Conservation (phyloP, 2,329 filamentous ascomycete species). For the Colletotrichum filicis region DNA sequence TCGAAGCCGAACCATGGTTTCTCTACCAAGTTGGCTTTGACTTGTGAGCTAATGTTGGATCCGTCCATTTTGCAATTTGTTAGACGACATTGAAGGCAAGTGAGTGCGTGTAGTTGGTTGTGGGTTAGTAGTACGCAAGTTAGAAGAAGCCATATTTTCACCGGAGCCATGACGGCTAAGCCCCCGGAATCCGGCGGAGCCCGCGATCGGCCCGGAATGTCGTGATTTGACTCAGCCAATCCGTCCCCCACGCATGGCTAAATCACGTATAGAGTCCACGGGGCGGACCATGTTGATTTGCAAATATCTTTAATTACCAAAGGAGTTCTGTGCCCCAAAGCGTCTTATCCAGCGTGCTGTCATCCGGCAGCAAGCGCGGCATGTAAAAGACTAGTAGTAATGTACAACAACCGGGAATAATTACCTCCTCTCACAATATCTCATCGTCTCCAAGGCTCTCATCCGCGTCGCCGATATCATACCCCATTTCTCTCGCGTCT, state of each 20-base stretch:
- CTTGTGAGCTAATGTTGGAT: background rate
- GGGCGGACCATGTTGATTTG: background rate
- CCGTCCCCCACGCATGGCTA: background rate
- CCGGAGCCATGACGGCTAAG: background rate
- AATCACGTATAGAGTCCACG: background rate
- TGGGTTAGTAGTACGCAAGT: background rate
- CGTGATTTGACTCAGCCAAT: background rate
- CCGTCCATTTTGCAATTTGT: background rate
- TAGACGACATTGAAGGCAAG: too few relatives aligned
- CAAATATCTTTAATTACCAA: slow-evolving; percentile 4
- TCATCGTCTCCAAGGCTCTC: slow-evolving; percentile 50
- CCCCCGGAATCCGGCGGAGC: background rate
- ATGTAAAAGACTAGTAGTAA: slow-evolving; percentile 17
- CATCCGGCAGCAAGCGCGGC: background rate
- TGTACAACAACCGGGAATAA: background rate
- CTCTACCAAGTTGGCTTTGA: slow-evolving; percentile 43
- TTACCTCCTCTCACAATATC: slow-evolving; percentile 35
- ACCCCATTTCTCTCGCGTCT: slow-evolving; percentile 53
- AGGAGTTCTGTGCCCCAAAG: background rate
- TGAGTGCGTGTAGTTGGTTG: background rate
- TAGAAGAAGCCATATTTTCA: background rate
- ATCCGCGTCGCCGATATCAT: slow-evolving; percentile 48
- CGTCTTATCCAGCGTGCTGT: slow-evolving; percentile 24
- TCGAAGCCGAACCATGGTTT: slow-evolving; percentile 54
- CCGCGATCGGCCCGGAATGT: background rate